Base-by-base conservation (phyloP, 352 stramenopile species). In the Globisporangium lucens region DNA sequence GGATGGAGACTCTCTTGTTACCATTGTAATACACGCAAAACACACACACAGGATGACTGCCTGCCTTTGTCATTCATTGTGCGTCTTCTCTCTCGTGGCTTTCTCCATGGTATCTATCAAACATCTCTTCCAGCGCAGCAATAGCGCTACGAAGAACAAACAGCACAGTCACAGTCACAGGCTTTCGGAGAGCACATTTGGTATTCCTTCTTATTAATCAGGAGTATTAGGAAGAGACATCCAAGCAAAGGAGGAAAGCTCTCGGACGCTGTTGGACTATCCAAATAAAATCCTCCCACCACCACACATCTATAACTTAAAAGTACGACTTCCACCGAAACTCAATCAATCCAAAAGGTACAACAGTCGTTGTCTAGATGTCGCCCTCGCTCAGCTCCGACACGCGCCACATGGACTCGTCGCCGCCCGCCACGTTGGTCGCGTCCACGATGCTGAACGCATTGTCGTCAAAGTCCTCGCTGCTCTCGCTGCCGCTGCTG, bases 361-460 rank as follows among this genome's bases (percentile, higher is more conserved):
- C 24, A 24, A 7, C 13, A 57, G 29, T 8, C 15, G 52, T 2
- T 29, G n/a, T 49, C 22, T 76, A 83, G 57, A 81, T 77, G 56
- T 83, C 73, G 46, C 72, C 74, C 38, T 83, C 75, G 30, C 70
- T 85, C n/a, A 79, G 63, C 66, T 80, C 71, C 15, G 77, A 85
- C 38, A 57, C 59, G 27, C 76, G 71, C 35, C 68, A 56, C 22
- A 69, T 55, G 15, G 68, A 70, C 22, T 71, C 59, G 12, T 56
- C 67, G 56, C 72, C 66, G n/a, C 57, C 51, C 43, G 36, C 58
- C n/a, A 51, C 67, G 6, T 60, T 58, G 56, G 59, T 47, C 15
- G 71, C 56, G 27, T 60, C 73, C 41, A 69, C 66, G 59, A 65
- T 64, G 6, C 57, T 78, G 20, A 75, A 71, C 17, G 52, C 68